Conservation (phyloP, 1,284 basidiomycete genomes). For the Microbotryum violaceum region DNA sequence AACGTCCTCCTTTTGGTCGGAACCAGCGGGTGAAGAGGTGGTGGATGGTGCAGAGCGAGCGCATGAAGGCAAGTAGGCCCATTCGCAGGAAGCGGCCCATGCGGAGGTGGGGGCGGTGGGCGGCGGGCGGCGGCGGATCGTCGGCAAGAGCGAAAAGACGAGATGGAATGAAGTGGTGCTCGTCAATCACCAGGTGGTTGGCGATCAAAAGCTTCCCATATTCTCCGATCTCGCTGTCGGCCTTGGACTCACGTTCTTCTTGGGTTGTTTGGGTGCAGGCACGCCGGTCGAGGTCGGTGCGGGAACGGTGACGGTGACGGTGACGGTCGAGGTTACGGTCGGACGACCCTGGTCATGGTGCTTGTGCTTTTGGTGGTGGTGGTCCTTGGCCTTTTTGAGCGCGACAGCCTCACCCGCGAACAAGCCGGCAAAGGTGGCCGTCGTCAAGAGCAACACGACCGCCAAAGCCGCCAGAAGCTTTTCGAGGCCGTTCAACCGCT, state of each 20-base stretch:
- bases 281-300: slow-evolving; percentile 36
- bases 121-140: no score
- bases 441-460: slow-evolving; percentile 69
- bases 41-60: neutral
- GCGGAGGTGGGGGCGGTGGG: no score
- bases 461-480: slow-evolving; percentile 68
- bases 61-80: no score
- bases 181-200: no score
- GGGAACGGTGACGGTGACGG: slow-evolving; percentile 16
- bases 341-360: slow-evolving; percentile 34
- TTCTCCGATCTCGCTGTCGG: no score
- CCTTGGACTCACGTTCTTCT: slow-evolving; percentile 8
- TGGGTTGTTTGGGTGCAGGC: slow-evolving; percentile 38
- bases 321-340: slow-evolving; percentile 38
- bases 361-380: slow-evolving; percentile 41
- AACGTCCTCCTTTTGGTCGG: slow-evolving; percentile 45
- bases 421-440: slow-evolving; percentile 80
- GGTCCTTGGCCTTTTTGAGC: slow-evolving; percentile 46
- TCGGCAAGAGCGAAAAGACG: no score
- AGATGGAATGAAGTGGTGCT: no score
- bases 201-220: no score
- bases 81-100: no score
- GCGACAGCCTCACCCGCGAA: slow-evolving; percentile 79
- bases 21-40: neutral
- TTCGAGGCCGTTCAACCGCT: slow-evolving; percentile 74